Evolutionary conservation across 805 yeast species (phyloP).

Genomic region (Danielia oregonensis): DNA sequence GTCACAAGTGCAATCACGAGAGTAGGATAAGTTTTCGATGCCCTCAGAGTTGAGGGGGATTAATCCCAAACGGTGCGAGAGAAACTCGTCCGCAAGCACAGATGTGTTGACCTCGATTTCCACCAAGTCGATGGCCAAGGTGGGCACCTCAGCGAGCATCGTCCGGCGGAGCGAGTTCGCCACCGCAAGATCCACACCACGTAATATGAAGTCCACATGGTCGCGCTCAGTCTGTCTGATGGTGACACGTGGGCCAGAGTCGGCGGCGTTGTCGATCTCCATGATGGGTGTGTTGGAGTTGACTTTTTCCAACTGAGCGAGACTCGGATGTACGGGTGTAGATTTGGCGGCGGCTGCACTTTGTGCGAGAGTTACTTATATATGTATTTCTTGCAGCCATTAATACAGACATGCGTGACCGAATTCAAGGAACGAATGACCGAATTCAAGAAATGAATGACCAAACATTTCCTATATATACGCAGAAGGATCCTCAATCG

Average conservation of each 20-base stretch:
- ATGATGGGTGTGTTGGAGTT: slow-evolving; percentile 7
- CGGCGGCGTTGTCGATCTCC: slow-evolving; percentile 26
- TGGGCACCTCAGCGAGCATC: slow-evolving; percentile 95
- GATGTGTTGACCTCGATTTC: slow-evolving; percentile 91
- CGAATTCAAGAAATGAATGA: too few species aligned
- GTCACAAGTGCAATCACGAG: slow-evolving; percentile 97
- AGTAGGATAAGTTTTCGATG: slow-evolving; percentile 78
- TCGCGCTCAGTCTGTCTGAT: slow-evolving; percentile 84
- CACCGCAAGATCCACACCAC: slow-evolving; percentile 82
- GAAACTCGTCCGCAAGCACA: slow-evolving; percentile 94
- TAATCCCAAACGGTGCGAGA: slow-evolving; percentile 90
- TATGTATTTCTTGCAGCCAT: too few species aligned
- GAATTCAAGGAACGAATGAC: too few species aligned
- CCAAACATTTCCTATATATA: too few species aligned
- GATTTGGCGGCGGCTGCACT: too few species aligned
- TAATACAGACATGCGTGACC: too few species aligned
- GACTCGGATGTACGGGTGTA: slow-evolving; percentile 7
- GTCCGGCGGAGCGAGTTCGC: slow-evolving; percentile 91
- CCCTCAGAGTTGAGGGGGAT: slow-evolving; percentile 84
- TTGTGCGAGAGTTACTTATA: too few species aligned
- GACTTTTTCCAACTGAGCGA: slow-evolving; percentile 2
- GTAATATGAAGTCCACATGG: slow-evolving; percentile 83
- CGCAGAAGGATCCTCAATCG: too few species aligned
- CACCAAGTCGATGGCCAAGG: slow-evolving; percentile 92
- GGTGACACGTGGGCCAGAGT: slow-evolving; percentile 72